phyloP scores from a whole-genome alignment of 495 filamentous ascomycete genomes.

The Aspergillus sclerotioniger region DNA sequence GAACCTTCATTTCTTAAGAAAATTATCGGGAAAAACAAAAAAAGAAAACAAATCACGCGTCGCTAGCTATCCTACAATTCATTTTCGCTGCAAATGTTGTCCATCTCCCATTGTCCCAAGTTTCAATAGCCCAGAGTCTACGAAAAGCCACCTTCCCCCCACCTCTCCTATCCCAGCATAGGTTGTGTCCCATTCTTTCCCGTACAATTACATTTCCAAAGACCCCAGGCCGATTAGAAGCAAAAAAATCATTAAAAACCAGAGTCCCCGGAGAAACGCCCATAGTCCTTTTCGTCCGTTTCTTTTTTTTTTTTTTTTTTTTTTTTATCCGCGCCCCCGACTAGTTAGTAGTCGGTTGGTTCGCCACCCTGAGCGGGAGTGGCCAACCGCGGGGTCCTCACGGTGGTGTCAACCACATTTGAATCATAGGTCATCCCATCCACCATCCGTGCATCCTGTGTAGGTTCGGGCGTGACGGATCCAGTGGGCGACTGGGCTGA shows the following conservation, averaged over 20 bases:
- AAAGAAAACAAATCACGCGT: too few species aligned
- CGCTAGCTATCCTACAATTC: too few species aligned
- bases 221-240: not conserved
- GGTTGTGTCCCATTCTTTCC: not conserved
- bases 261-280: not conserved
- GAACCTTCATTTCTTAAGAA: too few species aligned
- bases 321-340: not conserved
- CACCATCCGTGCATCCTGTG: conserved; percentile 49
- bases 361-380: conserved; percentile 21
- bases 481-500: conserved; percentile 33
- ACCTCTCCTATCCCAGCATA: not conserved
- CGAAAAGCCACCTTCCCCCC: not conserved
- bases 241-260: not conserved
- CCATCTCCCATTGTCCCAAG: too few species aligned
- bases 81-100: too few species aligned
- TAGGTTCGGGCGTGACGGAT: conserved; percentile 40
- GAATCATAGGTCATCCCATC: conserved; percentile 57
- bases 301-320: not conserved
- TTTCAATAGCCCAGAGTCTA: too few species aligned
- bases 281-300: not conserved
- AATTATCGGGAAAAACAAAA: too few species aligned
- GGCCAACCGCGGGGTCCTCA: conserved; percentile 40
- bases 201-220: not conserved
- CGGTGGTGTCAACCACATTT: conserved; percentile 53
- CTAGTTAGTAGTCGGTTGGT: conserved; percentile 2